phyloP scores from a whole-genome alignment of 371 early-diverging fungal genomes.

The Syncephalastrum sp. region DNA sequence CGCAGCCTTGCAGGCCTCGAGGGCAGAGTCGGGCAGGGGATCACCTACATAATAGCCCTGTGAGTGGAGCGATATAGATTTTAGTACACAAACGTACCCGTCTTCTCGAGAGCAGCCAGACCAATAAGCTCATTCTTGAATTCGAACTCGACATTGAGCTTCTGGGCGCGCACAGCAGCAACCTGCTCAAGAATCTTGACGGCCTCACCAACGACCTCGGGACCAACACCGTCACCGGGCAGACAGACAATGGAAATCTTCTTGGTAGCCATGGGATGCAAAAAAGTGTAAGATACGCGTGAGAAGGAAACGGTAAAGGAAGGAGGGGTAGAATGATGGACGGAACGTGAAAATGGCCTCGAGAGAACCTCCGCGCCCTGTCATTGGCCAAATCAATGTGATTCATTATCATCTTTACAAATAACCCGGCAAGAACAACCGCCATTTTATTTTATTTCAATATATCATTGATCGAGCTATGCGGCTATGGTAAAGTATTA shows the following conservation, averaged over 20 bases:
- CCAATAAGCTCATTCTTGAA: conserved; percentile 87
- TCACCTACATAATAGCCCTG: conserved; percentile 49
- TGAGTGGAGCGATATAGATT: too few species aligned
- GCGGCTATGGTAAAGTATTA: too few species aligned
- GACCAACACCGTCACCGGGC: conserved; percentile 96
- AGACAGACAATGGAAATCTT: conserved; percentile 68
- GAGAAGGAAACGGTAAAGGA: too few species aligned
- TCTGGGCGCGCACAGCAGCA: conserved; percentile 55
- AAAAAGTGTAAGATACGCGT: too few species aligned
- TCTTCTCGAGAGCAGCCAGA: conserved; percentile 89
- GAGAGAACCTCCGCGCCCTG: too few species aligned
- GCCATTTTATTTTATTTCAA: too few species aligned
- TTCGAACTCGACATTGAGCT: conserved; percentile 59
- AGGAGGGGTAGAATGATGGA: too few species aligned
- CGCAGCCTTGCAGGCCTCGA: conserved; percentile 79
- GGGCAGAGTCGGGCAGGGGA: conserved; percentile 79
- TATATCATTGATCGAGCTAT: too few species aligned
- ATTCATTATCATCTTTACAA: too few species aligned
- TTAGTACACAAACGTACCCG: conserved; percentile 51
- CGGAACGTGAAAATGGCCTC: too few species aligned
- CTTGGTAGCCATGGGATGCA: conserved; percentile 8
- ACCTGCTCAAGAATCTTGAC: conserved; percentile 83
- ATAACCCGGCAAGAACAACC: too few species aligned
- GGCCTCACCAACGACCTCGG: conserved; percentile 91
- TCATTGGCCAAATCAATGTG: too few species aligned